Conservation (phyloP, 164 flowering plant species). For the Houttuynia cordata region DNA sequence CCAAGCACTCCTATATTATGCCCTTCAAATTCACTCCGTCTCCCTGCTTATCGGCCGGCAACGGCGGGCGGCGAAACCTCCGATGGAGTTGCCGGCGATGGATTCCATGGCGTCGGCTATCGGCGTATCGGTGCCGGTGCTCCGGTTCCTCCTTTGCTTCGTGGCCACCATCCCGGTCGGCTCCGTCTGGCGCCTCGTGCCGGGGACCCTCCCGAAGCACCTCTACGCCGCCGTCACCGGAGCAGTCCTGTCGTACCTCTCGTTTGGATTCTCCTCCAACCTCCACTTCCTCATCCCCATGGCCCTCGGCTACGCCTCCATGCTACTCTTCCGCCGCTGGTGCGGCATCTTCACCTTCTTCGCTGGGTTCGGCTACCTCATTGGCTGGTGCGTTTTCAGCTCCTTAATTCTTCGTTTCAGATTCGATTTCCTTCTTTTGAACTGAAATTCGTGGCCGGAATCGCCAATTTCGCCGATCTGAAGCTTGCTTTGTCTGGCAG, state of each 20-base stretch:
- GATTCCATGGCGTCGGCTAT: conserved; percentile 58
- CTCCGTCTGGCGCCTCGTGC: conserved; percentile 56
- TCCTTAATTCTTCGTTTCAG: neutral
- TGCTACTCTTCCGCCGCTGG: conserved; percentile 49
- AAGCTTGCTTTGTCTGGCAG: neutral
- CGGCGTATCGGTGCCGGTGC: conserved; percentile 69
- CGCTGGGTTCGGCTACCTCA: conserved; percentile 75
- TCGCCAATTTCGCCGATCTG: no score
- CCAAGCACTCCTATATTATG: no score
- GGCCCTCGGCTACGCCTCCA: conserved; percentile 63
- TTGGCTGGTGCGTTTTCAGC: conserved; percentile 61
- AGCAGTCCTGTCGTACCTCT: conserved; percentile 60
- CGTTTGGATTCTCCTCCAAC: conserved; percentile 86
- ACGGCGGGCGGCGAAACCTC: neutral
- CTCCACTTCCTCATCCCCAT: conserved; percentile 88
- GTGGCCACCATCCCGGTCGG: conserved; percentile 79
- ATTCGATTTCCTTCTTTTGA: neutral
- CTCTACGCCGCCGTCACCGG: conserved; percentile 59
- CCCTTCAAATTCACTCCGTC: no score
- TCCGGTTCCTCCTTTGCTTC: conserved; percentile 80
- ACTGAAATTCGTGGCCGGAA: no score
- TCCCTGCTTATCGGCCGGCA: no score
- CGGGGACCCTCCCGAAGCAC: conserved; percentile 50
- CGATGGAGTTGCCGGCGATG: conserved; percentile 32
- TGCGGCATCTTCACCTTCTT: conserved; percentile 81